phyloP scores from a whole-genome alignment of 2,329 filamentous ascomycete genomes.

The Cercospora sp. region DNA sequence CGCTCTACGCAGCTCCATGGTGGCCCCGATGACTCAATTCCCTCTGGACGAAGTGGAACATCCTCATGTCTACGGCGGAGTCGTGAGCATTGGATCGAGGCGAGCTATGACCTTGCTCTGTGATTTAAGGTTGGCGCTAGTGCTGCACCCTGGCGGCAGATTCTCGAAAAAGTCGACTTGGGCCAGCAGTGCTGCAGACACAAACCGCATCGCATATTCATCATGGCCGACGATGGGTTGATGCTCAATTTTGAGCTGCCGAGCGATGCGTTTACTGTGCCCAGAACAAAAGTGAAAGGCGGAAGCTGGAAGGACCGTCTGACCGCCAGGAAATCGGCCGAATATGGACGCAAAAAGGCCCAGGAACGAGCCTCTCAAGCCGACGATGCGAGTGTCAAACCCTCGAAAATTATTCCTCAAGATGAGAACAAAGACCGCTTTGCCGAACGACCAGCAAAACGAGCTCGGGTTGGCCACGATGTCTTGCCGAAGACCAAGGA shows the following conservation, averaged over 20 bases:
- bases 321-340: constrained; percentile 70
- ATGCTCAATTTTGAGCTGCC: constrained; percentile 83
- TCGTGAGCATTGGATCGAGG: constrained; percentile 6
- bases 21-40: not conserved
- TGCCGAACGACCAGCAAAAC: constrained; percentile 22
- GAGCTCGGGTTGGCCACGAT: constrained; percentile 26
- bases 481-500: constrained; percentile 23
- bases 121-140: constrained; percentile 2
- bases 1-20: not conserved
- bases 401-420: not conserved
- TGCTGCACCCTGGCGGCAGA: not conserved
- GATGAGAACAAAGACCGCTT: not conserved
- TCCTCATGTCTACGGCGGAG: constrained; percentile 19
- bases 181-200: not conserved
- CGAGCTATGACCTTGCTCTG: constrained; percentile 4
- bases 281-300: constrained; percentile 73
- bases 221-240: constrained; percentile 93
- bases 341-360: constrained; percentile 53
- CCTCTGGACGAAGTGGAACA: constrained; percentile 3
- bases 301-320: constrained; percentile 91
- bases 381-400: not conserved
- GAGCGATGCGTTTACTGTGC: constrained; percentile 61
- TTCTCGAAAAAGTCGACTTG: constrained; percentile 14
- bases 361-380: constrained; percentile 27
- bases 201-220: not conserved